Percentiles rank a stretch among this genome's conserved stretches.
These are phyloP conservation scores for Boletus coccyginus DNA, from an alignment of 768 basidiomycete species.

Conservation along the genomic window DNA sequence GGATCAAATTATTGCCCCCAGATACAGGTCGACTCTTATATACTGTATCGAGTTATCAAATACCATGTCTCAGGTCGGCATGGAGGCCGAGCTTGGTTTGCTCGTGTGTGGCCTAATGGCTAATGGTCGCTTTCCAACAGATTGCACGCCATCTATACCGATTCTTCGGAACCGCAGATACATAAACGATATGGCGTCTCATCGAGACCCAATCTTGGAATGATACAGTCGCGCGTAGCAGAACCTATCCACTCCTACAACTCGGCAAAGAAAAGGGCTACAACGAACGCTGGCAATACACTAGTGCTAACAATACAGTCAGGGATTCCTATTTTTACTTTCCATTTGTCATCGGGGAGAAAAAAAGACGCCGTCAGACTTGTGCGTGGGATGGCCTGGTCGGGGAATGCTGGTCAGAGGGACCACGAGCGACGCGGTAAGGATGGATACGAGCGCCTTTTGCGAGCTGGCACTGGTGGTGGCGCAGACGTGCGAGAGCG, in stretches of 20 bases:
- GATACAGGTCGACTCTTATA: too few relatives aligned
- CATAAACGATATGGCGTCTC: too few relatives aligned
- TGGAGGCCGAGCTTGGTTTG: too few relatives aligned
- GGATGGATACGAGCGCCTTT: slow-evolving; percentile 54
- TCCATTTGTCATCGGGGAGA: neutral
- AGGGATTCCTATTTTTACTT: neutral
- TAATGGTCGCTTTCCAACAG: too few relatives aligned
- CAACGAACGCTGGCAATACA: slow-evolving; percentile 13
- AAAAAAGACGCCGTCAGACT: neutral
- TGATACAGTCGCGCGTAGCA: too few relatives aligned
- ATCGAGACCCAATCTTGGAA: too few relatives aligned
- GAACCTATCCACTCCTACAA: neutral
- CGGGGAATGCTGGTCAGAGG: slow-evolving; percentile 10
- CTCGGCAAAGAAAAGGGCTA: neutral
- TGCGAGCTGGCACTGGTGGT: slow-evolving; percentile 38
- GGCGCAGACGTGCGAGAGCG: slow-evolving; percentile 45
- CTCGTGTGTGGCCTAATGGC: too few relatives aligned
- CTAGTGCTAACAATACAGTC: slow-evolving; percentile 19
- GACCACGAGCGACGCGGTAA: slow-evolving; percentile 44
- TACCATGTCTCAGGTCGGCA: too few relatives aligned
- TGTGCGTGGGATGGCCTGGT: neutral
- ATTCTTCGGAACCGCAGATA: too few relatives aligned
- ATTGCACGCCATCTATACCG: too few relatives aligned
- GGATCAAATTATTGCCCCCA: too few relatives aligned
- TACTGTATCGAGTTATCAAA: too few relatives aligned